Percentiles rank a stretch among this genome's conserved stretches.
phyloP scores from a whole-genome alignment of 306 rosid genomes.

The Quercus alba region DNA sequence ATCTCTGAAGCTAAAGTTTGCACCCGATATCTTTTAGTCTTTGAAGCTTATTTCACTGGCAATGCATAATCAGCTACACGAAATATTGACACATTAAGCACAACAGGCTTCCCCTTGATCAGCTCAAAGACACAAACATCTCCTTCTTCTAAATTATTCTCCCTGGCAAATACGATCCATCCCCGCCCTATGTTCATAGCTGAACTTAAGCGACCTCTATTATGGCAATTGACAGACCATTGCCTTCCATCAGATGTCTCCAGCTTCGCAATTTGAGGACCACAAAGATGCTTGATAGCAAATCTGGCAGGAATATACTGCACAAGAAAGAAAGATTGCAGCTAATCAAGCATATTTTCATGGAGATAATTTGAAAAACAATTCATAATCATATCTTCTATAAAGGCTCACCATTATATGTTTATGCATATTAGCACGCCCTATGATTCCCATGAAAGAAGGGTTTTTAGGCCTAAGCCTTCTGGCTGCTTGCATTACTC shows the following conservation, averaged over 20 bases:
- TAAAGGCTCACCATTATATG: neutral
- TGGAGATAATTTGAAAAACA: neutral
- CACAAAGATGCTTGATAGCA: constrained; percentile 4
- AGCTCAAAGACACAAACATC: constrained; percentile 39
- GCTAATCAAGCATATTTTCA: neutral
- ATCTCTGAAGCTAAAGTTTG: no score
- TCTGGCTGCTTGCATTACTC: constrained; percentile 4
- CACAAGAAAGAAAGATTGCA: neutral
- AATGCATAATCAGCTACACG: neutral
- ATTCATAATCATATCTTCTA: neutral
- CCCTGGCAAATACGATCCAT: constrained; percentile 4
- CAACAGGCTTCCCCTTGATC: neutral
- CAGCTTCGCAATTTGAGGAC: neutral
- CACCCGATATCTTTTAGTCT: no score
- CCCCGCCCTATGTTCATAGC: neutral
- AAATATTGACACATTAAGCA: constrained; percentile 22
- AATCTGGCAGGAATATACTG: constrained; percentile 14
- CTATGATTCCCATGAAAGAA: constrained; percentile 9
- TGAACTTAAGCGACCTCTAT: neutral
- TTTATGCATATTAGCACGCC: neutral
- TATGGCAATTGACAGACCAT: neutral
- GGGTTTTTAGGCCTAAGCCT: neutral
- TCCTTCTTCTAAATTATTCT: constrained; percentile 9
- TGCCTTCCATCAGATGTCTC: neutral
- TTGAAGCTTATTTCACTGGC: neutral